Percentiles rank a stretch among this genome's conserved stretches.
phyloP scores from a whole-genome alignment of 495 filamentous ascomycete species.

The Penicillium mononematosum region DNA sequence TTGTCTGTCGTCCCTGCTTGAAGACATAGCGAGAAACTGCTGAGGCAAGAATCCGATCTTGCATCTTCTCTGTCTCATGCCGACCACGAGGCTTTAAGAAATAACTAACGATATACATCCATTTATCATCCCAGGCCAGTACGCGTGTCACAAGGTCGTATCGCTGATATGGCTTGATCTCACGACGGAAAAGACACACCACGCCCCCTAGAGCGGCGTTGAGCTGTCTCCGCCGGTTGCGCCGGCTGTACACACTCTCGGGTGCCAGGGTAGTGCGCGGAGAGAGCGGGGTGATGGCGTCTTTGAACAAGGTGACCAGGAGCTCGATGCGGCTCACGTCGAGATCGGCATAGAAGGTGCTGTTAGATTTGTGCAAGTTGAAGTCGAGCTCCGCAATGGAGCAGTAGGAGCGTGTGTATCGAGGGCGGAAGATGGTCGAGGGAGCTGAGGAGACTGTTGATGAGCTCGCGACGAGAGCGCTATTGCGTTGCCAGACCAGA shows the following conservation, averaged over 20 bases:
- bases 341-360: constrained; percentile 79
- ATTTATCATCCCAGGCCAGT: constrained; percentile 71
- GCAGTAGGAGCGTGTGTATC: constrained; percentile 44
- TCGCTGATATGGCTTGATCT: constrained; percentile 65
- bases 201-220: constrained; percentile 65
- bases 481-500: not conserved
- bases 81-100: constrained; percentile 46
- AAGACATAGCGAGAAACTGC: constrained; percentile 65
- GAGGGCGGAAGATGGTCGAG: constrained; percentile 40
- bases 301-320: constrained; percentile 26
- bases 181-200: constrained; percentile 62
- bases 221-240: not conserved
- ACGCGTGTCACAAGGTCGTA: constrained; percentile 75
- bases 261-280: constrained; percentile 17
- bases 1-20: constrained; percentile 68
- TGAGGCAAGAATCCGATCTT: constrained; percentile 18
- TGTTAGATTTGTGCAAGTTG: constrained; percentile 83
- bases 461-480: constrained; percentile 1
- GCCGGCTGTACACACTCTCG: constrained; percentile 34
- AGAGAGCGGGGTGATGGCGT: constrained; percentile 35
- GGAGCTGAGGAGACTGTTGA: constrained; percentile 12
- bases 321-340: constrained; percentile 69
- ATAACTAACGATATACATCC: constrained; percentile 64
- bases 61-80: not conserved
- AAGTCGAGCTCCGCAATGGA: constrained; percentile 62